Conservation (phyloP, 2,329 filamentous ascomycete genomes). For the Plectosphaerella plurivora region DNA sequence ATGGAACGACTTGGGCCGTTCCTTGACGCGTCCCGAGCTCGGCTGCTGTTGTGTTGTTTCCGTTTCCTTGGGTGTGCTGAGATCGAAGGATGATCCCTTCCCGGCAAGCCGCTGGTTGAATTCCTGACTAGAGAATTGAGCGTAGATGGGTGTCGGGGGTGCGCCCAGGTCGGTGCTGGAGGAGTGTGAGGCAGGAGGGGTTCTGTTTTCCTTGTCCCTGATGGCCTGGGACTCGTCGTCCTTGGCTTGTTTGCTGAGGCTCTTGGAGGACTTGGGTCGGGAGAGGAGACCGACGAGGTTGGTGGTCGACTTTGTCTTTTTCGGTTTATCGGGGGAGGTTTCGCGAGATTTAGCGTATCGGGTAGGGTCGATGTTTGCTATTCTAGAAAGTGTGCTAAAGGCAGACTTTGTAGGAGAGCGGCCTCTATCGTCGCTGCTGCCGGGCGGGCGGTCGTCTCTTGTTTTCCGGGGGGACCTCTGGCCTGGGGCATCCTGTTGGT, state of each 20-base stretch:
- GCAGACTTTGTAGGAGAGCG: slow-evolving; percentile 40
- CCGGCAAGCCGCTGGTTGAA: slow-evolving; percentile 9
- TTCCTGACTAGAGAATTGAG: slow-evolving; percentile 58
- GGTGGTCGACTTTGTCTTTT: slow-evolving; percentile 78
- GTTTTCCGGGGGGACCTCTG: slow-evolving; percentile 34
- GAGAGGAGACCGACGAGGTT: slow-evolving; percentile 76
- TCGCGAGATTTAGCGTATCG: slow-evolving; percentile 38
- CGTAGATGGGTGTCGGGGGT: slow-evolving; percentile 67
- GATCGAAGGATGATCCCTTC: slow-evolving; percentile 14
- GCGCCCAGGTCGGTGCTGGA: slow-evolving; percentile 25
- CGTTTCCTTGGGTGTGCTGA: background rate
- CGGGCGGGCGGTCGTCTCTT: slow-evolving; percentile 20
- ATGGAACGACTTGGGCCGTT: slow-evolving; percentile 49
- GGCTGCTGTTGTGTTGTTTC: background rate
- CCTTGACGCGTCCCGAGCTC: slow-evolving; percentile 22
- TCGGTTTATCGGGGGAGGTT: slow-evolving; percentile 55
- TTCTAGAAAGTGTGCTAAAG: slow-evolving; percentile 38
- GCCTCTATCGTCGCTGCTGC: slow-evolving; percentile 22
- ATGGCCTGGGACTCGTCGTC: slow-evolving; percentile 46
- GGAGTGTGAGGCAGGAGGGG: slow-evolving; percentile 46
- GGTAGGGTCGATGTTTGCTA: slow-evolving; percentile 30
- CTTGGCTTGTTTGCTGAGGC: slow-evolving; percentile 46
- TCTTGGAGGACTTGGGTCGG: slow-evolving; percentile 69
- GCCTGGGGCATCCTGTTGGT: slow-evolving; percentile 35
- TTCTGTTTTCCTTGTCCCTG: slow-evolving; percentile 80